These are phyloP conservation scores for Digitaria exilis DNA, from an alignment of 202 grass and related monocot species.

Conservation along the genomic window DNA sequence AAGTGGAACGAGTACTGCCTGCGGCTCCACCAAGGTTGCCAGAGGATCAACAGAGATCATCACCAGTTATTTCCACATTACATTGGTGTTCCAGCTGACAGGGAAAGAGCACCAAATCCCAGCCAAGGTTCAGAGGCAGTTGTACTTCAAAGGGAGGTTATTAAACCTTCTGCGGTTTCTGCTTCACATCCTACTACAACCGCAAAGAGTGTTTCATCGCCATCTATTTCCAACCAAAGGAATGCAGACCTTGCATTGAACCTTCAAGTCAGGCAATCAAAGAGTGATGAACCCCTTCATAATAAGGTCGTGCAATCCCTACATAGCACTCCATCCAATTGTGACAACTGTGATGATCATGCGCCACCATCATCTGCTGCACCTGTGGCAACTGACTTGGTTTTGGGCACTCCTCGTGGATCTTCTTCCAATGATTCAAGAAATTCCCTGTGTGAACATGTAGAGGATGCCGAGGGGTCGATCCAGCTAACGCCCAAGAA, in stretches of 20 bases:
- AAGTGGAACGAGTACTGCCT: conserved; percentile 89
- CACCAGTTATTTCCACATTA: conserved; percentile 34
- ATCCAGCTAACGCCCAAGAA: conserved; percentile 42
- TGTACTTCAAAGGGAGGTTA: conserved; percentile 34
- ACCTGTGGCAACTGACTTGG: conserved; percentile 87
- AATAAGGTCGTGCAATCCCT: conserved; percentile 29
- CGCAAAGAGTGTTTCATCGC: conserved; percentile 64
- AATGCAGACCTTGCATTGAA: conserved; percentile 61
- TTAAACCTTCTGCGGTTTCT: conserved; percentile 42
- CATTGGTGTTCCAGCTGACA: conserved; percentile 31
- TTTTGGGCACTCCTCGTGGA: conserved; percentile 62
- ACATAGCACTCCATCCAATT: conserved; percentile 32
- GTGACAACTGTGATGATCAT: conserved; percentile 34
- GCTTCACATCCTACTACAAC: conserved; percentile 18
- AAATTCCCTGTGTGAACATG: conserved; percentile 24
- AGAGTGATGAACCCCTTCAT: conserved; percentile 57
- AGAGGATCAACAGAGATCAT: conserved; percentile 41
- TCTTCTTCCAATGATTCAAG: conserved; percentile 44
- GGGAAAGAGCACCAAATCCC: conserved; percentile 37
- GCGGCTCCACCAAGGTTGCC: conserved; percentile 44
- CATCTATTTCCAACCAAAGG: conserved; percentile 52
- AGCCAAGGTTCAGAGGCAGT: conserved; percentile 34
- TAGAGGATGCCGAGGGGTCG: conserved; percentile 30
- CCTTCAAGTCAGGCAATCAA: conserved; percentile 54
- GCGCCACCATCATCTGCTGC: conserved; percentile 56